Base-by-base conservation (phyloP, 2,329 filamentous ascomycete species). In the Ilyonectria destructans region DNA sequence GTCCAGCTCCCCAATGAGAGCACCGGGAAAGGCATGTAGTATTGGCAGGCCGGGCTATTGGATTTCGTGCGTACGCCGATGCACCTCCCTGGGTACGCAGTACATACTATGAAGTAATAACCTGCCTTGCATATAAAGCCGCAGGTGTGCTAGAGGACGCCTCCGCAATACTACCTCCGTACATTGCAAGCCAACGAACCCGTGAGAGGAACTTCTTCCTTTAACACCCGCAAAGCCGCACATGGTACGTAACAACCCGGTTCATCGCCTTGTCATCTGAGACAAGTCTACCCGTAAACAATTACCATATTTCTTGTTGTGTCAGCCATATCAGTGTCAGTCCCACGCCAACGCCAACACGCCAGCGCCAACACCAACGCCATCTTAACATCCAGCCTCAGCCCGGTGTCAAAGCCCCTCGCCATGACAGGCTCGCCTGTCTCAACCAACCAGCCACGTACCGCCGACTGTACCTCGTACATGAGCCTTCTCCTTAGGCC, bases 1-100 rank as follows among this genome's bases (percentile, higher is more conserved):
- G 60, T 46, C 51, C 54, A 62, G 45, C 64, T 62, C 67, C 62
- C 65, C 69, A 71, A 72, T 74, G 45, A 62, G 59, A 62, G 23
- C 51, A 19, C 23, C 35, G 54, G 40, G 43, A 43, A 63, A 43
- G 43, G 48, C 62, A 60, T 49, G 19, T 57, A 33, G 52, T n/a
- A 40, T 31, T 13, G 33, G 15, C 48, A 43, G 21, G 54, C 35
- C 21, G 15, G 33, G 37, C 12, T 21, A n/a, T 17, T 55, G 51
- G 51, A 37, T 33, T 55, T 19, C 31, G 51, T 55, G 26, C 59
- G 49, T 62, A 37, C 49, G 49, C 43, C 59, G 46, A 29, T 51
- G 58, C 45, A 60, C 58, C 58, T 40, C 12, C 31, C 31, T 43
- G 8, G 40, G 40, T 8, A 8, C 40, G 5, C n/a, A 5, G 40